phyloP scores from a whole-genome alignment of 179 eudicot genomes.

The Heliamphora ciliata region DNA sequence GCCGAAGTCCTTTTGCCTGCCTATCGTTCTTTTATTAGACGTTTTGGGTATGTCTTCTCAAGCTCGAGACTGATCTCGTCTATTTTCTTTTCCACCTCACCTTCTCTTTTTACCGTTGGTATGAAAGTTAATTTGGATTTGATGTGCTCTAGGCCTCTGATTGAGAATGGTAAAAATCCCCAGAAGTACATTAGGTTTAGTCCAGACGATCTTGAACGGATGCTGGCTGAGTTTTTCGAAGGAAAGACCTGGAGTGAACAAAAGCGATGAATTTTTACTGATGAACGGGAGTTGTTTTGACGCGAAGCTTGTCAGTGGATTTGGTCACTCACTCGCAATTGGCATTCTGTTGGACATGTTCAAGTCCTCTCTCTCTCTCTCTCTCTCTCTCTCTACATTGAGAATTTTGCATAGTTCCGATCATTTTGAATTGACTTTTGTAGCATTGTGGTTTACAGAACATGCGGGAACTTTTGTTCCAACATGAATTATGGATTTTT shows the following conservation, averaged over 20 bases:
- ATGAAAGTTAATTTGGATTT: not conserved
- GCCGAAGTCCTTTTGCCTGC: constrained; percentile 93
- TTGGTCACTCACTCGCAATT: not conserved
- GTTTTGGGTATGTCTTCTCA: constrained; percentile 52
- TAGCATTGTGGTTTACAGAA: too few species aligned
- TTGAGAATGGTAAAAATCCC: constrained; percentile 69
- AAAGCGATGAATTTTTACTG: constrained; percentile 34
- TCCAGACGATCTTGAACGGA: constrained; percentile 71
- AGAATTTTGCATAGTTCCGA: too few species aligned
- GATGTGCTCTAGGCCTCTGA: constrained; percentile 44
- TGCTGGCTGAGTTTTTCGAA: constrained; percentile 79
- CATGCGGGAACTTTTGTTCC: too few species aligned
- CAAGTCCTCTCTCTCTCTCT: too few species aligned
- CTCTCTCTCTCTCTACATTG: too few species aligned
- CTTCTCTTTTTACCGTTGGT: not conserved
- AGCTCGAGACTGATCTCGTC: not conserved
- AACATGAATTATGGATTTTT: too few species aligned
- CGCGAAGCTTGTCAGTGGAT: not conserved
- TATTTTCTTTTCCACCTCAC: not conserved
- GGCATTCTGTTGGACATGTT: too few species aligned
- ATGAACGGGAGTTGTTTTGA: too few species aligned
- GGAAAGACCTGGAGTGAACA: constrained; percentile 65
- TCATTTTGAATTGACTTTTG: too few species aligned
- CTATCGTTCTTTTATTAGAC: constrained; percentile 58
- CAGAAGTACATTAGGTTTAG: constrained; percentile 63